These are phyloP conservation scores for Galerina sulciceps DNA, from an alignment of 768 basidiomycete genomes.

Conservation along the genomic window DNA sequence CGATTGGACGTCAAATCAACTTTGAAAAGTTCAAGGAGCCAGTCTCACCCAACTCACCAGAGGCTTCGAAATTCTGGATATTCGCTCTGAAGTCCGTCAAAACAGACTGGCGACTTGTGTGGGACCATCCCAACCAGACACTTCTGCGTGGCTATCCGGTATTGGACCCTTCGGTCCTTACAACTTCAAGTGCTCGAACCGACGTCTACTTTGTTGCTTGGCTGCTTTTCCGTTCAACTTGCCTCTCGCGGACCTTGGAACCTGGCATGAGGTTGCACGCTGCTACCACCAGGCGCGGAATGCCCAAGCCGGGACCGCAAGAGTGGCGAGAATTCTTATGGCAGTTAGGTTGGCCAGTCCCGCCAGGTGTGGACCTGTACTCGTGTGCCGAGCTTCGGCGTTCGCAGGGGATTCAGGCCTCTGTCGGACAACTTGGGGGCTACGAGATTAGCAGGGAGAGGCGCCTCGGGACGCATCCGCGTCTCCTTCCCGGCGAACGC, in stretches of 20 bases:
- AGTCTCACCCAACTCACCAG: not conserved
- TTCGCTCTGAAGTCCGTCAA: not conserved
- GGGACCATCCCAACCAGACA: not conserved
- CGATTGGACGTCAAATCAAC: not conserved
- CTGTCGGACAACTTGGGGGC: too few species aligned
- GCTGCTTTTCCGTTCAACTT: not conserved
- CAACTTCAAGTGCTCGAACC: not conserved
- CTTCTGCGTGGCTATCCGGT: not conserved
- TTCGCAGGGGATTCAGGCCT: too few species aligned
- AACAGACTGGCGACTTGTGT: not conserved
- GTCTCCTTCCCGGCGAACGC: too few species aligned
- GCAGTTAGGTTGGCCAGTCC: too few species aligned
- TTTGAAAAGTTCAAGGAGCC: not conserved
- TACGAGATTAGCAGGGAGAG: too few species aligned
- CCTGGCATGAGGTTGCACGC: not conserved
- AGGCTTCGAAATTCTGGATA: not conserved
- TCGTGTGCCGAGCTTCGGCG: too few species aligned
- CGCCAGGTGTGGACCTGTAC: too few species aligned
- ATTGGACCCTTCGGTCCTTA: not conserved
- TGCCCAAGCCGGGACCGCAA: not conserved
- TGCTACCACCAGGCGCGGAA: not conserved
- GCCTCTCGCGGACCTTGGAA: not conserved
- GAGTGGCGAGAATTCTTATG: slow-evolving; percentile 4
- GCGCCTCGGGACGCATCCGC: too few species aligned
- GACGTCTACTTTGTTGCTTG: not conserved